A percentile compares a stretch with the other conserved stretches of the same genome.
Conservation (phyloP, 208 protist species). For the Kentomonas sorsogonicus region DNA sequence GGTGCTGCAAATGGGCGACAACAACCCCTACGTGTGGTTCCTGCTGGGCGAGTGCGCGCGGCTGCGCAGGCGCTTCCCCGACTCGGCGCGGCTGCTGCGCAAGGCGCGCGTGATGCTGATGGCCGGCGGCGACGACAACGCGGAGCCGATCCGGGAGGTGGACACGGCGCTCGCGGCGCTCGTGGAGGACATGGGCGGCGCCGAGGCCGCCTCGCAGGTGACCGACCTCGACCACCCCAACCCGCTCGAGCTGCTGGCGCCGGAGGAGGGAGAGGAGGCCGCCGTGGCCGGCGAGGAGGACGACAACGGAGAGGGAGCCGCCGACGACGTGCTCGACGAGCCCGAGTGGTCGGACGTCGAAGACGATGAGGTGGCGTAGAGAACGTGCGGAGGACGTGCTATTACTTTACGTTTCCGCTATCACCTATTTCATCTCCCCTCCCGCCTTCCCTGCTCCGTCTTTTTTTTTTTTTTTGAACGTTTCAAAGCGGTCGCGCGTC, state of each 20-base stretch:
- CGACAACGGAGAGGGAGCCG: no score
- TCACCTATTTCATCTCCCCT: neutral
- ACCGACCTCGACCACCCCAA: constrained; percentile 75
- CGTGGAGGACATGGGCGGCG: constrained; percentile 84
- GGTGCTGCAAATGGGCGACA: constrained; percentile 85
- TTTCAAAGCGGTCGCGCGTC: neutral
- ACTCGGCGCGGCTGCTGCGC: constrained; percentile 76
- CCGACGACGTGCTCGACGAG: no score
- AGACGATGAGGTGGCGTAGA: constrained; percentile 28
- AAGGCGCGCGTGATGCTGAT: constrained; percentile 82
- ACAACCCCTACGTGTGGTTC: constrained; percentile 92
- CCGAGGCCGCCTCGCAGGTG: constrained; percentile 61
- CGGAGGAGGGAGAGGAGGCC: constrained; percentile 43
- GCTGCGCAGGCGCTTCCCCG: constrained; percentile 62
- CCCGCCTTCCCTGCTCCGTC: neutral
- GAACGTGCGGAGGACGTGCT: neutral
- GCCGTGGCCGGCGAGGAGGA: constrained; percentile 36
- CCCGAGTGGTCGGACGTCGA: constrained; percentile 72
- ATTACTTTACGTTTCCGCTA: neutral
- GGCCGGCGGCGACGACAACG: constrained; percentile 43
- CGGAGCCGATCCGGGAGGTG: constrained; percentile 60
- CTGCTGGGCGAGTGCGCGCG: constrained; percentile 84
- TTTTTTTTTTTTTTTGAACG: constrained; percentile 4
- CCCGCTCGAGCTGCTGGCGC: constrained; percentile 73
- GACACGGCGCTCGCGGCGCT: constrained; percentile 71